Evolutionary conservation across 2,329 filamentous ascomycete genomes (phyloP), one percentile per base, ranked within the genome.

Genomic region (Aspergillus pseudotamarii): DNA sequence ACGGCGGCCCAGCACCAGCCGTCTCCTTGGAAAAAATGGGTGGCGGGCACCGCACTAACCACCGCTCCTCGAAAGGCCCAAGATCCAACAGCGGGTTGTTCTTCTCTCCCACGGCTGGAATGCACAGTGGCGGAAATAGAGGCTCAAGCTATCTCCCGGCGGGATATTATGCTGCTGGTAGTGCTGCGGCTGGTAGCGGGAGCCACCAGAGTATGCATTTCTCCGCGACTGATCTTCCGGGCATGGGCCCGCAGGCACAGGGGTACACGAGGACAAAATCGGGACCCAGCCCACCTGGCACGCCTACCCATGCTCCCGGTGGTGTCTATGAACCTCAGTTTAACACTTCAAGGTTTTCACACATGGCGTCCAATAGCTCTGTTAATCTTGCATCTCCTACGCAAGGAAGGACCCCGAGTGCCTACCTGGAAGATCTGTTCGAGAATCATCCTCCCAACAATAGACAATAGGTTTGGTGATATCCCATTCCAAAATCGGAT

Each of bases 391-490:
- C 88, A 66, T 83, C 86, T 61, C 85, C 89, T 3, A 83, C 88
- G 16, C 89, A 88, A 59, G 88, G 88, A 61, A 85, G 94, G 62
- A 91, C 93, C 19, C 94, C 94, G 0, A 96, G 92, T 76, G 92
- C 93, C 21, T 97, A 93, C 75, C 83, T 98, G 45, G 94, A 98
- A 64, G 93, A 97, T 76, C 79, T 98, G 57, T 90, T 97, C 65
- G 92, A 93, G 72, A 91, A 91, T 66, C 89, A 93, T 72, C 65
- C 68, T 11, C 70, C 72, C 10, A 69, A 64, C 30, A 60, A 59
- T 45, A 43, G 63, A 26, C 59, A 57, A n/a, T 62, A 55, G 55
- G n/a, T 46, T 43, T 10, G 30, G 26, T 55, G 45, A 45, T 48
- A 21, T 45, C 41, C 6, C 36, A 45, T 23, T 41, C 28, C 26